A percentile compares a stretch with the other conserved stretches of the same genome.
Conservation (phyloP, 2,329 filamentous ascomycete genomes). For the Cadophora gregata region DNA sequence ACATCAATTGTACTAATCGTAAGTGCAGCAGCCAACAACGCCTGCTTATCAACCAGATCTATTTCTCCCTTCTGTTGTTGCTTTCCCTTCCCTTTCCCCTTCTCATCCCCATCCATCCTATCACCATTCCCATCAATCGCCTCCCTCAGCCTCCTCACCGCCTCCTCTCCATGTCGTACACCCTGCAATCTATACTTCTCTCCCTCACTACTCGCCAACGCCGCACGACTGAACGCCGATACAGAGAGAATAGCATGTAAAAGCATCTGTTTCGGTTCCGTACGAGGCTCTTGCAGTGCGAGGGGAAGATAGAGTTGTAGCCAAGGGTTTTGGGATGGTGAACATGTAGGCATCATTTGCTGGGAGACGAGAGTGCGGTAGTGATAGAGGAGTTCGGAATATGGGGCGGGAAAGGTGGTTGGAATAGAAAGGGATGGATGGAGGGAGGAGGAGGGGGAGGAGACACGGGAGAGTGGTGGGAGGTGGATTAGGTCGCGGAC, state of each 20-base stretch:
- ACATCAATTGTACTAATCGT: slow-evolving; percentile 4
- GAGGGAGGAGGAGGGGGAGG: background rate
- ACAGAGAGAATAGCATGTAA: background rate
- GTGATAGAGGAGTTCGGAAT: background rate
- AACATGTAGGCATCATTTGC: background rate
- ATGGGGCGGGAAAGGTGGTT: background rate
- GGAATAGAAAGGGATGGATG: background rate
- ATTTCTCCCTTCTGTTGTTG: background rate
- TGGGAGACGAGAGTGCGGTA: background rate
- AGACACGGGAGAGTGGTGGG: background rate
- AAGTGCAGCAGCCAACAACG: background rate
- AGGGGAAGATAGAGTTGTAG: background rate
- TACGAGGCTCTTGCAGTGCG: background rate
- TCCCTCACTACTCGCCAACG: background rate
- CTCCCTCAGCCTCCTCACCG: background rate
- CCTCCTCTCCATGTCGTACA: background rate
- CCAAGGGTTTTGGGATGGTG: background rate
- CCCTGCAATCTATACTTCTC: background rate
- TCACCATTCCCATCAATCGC: background rate
- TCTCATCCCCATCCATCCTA: no score
- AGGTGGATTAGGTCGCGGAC: background rate
- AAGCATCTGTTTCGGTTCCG: background rate
- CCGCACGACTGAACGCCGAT: background rate
- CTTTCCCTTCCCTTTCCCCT: background rate
- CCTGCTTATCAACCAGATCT: slow-evolving; percentile 2